Percentiles rank a stretch among this genome's conserved stretches.
Evolutionary conservation across 106 monocot genomes (phyloP).

Genomic region (Dendrobium catenatum): DNA sequence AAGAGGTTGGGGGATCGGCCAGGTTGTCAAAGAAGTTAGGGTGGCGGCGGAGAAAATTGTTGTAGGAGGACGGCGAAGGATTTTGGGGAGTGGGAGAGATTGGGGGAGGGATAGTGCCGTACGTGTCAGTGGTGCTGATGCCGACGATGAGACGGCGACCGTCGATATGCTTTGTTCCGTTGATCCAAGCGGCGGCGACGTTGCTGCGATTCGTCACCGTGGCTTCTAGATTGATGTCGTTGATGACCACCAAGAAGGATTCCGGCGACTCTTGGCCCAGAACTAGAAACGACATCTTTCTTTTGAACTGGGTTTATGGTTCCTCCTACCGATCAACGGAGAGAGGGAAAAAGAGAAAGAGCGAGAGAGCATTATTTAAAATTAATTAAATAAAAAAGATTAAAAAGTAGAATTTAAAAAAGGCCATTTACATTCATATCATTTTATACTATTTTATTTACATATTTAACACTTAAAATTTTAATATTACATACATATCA

Average conservation of each 20-base stretch:
- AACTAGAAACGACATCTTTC: neutral
- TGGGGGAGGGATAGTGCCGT: neutral
- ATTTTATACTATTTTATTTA: too few species aligned
- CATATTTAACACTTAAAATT: too few species aligned
- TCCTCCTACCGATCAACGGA: neutral
- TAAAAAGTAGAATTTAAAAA: too few species aligned
- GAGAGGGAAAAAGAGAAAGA: neutral
- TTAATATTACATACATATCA: too few species aligned
- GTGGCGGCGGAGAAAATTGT: neutral
- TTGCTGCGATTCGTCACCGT: conserved; percentile 1
- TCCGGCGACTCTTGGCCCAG: neutral
- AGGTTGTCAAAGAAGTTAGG: neutral
- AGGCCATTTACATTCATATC: neutral
- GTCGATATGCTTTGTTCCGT: neutral
- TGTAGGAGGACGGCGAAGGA: too few species aligned
- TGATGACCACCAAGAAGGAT: neutral
- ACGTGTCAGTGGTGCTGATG: neutral
- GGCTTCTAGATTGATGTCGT: neutral
- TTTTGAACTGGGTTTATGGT: neutral
- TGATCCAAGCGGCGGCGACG: neutral
- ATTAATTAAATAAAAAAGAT: too few species aligned
- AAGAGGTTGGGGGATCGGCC: neutral
- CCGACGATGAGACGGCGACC: conserved; percentile 1
- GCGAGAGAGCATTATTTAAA: neutral
- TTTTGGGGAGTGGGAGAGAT: too few species aligned